Percentiles rank a stretch among this genome's conserved stretches.
phyloP scores from a whole-genome alignment of 495 filamentous ascomycete genomes.

The Penicillium nucicola region DNA sequence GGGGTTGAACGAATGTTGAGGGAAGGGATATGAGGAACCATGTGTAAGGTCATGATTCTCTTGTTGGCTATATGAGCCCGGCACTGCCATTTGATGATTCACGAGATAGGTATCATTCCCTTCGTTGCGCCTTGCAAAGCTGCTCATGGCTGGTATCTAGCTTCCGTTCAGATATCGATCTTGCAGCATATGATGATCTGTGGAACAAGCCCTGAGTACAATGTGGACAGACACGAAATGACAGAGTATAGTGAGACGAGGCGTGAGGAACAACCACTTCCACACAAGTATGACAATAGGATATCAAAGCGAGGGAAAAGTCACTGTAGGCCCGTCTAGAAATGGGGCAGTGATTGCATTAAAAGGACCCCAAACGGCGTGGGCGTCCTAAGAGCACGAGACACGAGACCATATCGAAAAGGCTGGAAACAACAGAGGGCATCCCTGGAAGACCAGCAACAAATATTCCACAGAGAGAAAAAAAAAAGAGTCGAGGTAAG shows the following conservation, averaged over 20 bases:
- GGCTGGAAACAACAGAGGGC: conserved; percentile 21
- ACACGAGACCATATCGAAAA: conserved; percentile 33
- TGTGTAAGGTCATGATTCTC: conserved; percentile 33
- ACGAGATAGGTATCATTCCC: conserved; percentile 36
- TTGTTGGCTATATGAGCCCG: conserved; percentile 31
- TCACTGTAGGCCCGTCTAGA: conserved; percentile 1
- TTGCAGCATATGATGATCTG: no score
- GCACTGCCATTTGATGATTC: conserved; percentile 34
- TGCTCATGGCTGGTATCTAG: conserved; percentile 27
- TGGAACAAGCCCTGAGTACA: no score
- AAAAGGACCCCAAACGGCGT: conserved; percentile 20
- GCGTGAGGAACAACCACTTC: no score
- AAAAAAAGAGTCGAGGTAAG: conserved; percentile 27
- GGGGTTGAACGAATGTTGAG: conserved; percentile 34
- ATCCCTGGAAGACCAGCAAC: conserved; percentile 30
- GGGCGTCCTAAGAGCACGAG: conserved; percentile 29
- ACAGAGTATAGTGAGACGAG: background rate
- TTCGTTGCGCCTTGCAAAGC: conserved; percentile 37
- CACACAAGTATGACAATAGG: background rate
- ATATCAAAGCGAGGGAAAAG: background rate
- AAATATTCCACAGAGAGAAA: conserved; percentile 29
- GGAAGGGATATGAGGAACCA: conserved; percentile 34
- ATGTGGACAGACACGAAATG: no score
- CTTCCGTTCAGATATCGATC: no score
- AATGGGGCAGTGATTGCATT: conserved; percentile 24